Evolutionary conservation across 2,329 filamentous ascomycete species (phyloP), one percentile per base, ranked within the genome.

Genomic region (Pseudogymnoascus sp.): DNA sequence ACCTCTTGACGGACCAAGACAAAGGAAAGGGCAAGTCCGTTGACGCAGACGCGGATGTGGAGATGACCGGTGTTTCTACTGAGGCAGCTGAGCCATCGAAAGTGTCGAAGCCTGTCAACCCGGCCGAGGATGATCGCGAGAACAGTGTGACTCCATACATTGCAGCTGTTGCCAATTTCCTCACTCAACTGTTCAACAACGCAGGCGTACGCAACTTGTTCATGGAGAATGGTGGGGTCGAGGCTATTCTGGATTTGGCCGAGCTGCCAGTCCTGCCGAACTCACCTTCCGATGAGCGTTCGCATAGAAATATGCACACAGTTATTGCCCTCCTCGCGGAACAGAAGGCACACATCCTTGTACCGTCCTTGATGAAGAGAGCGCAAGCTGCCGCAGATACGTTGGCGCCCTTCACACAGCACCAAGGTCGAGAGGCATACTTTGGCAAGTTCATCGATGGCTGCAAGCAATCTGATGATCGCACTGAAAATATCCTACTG

Each of bases 271-370:
- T 91, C 72, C 81, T 97, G 55, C 86, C 91, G 0, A 86, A 87
- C 68, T 84, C 90, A 70, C 88, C 90, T 70, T 83, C 87, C 40
- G 87, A 89, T 41, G 83, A 84, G 5, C 77, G 81, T 61, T 84
- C 89, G 3, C 88, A 87, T 62, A 84, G 88, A 64, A 86, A 88
- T 64, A 80, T 97, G 61, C 84, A 87, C 14, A 83, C 86, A 37
- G 88, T 96, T 9, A 80, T 96, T 59, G 86, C 90, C 66, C 83
- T 88, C 66, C 82, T 97, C 66, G 85, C 93, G 5, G 93, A 97
- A 69, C 83, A 86, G 25, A 91, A 90, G 64, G 87, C 93, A 1
- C 85, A 93, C 68, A 80, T 96, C 18, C 88, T 92, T 1, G 79
- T 99, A 6, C 93, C 93, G 0, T 90, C 91, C 4, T 77, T 99